Evolutionary conservation across 371 early-diverging fungal genomes (phyloP).

Genomic region (Mortierella sp.): DNA sequence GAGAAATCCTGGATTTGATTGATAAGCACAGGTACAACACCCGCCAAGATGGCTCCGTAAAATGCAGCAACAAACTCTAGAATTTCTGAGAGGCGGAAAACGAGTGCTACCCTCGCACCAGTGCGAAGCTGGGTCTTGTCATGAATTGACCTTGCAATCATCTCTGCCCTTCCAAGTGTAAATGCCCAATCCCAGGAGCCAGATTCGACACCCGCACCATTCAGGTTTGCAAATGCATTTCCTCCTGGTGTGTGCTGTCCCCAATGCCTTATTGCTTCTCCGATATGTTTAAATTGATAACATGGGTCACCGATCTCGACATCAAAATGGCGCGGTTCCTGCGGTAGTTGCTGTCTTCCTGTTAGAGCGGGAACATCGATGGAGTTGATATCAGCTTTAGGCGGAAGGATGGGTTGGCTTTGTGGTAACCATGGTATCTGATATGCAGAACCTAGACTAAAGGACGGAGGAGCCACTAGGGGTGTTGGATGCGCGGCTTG

Average conservation of each 20-base stretch:
- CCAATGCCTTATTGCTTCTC: slow-evolving; percentile 47
- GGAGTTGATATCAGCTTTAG: slow-evolving; percentile 44
- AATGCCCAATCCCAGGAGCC: slow-evolving; percentile 48
- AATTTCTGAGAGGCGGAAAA: slow-evolving; percentile 84
- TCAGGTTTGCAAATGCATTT: slow-evolving; percentile 48
- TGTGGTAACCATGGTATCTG: slow-evolving; percentile 54
- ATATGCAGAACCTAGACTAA: slow-evolving; percentile 42
- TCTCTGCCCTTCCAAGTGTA: slow-evolving; percentile 44
- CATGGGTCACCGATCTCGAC: slow-evolving; percentile 27
- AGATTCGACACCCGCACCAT: slow-evolving; percentile 42
- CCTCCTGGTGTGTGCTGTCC: slow-evolving; percentile 32
- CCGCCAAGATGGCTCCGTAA: slow-evolving; percentile 83
- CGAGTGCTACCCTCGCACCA: slow-evolving; percentile 82
- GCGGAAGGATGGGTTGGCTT: slow-evolving; percentile 42
- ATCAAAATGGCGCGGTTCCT: slow-evolving; percentile 21
- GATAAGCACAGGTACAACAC: slow-evolving; percentile 86
- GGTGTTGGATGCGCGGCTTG: slow-evolving; percentile 3
- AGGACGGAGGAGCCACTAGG: slow-evolving; percentile 8
- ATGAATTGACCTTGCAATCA: slow-evolving; percentile 45
- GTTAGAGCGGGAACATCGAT: slow-evolving; percentile 49
- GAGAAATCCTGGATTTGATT: slow-evolving; percentile 84
- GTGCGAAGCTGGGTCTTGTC: slow-evolving; percentile 43
- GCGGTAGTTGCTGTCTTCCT: slow-evolving; percentile 33
- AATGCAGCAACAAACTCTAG: slow-evolving; percentile 83
- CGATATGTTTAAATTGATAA: slow-evolving; percentile 43